phyloP scores from a whole-genome alignment of 2,329 filamentous ascomycete species.

The Helicocarpus griseus region DNA sequence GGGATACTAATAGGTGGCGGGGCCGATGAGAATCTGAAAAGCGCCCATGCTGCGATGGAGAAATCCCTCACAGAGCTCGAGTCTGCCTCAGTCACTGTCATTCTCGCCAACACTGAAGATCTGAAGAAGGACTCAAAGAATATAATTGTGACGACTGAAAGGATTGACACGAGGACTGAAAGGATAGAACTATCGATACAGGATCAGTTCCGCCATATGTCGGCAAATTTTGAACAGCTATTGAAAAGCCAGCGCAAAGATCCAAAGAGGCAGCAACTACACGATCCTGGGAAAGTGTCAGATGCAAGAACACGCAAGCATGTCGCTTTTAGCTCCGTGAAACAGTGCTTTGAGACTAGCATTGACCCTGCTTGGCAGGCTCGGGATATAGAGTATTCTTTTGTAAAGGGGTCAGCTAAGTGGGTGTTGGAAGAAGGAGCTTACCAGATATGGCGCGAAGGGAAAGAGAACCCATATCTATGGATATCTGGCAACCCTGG shows the following conservation, averaged over 20 bases:
- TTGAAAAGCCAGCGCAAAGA: neutral
- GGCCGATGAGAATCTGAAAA: neutral
- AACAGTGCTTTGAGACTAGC: neutral
- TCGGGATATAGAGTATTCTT: neutral
- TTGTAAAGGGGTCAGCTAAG: neutral
- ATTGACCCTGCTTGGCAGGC: neutral
- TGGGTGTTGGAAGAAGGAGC: neutral
- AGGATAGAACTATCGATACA: neutral
- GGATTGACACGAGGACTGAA: neutral
- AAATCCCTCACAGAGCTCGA: neutral
- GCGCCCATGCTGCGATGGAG: neutral
- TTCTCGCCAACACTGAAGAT: neutral
- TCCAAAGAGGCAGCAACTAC: neutral
- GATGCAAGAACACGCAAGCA: neutral
- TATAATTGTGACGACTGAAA: neutral
- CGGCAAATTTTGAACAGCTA: neutral
- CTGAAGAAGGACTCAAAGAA: neutral
- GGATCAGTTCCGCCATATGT: neutral
- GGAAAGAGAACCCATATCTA: neutral
- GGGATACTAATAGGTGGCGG: neutral
- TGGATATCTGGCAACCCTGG: neutral
- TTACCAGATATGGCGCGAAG: neutral
- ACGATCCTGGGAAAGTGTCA: neutral
- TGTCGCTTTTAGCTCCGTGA: neutral
- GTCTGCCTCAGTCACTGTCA: slow-evolving; percentile 1